These are phyloP conservation scores for Tulasnella calospora DNA, from an alignment of 768 basidiomycete species.

Conservation along the genomic window DNA sequence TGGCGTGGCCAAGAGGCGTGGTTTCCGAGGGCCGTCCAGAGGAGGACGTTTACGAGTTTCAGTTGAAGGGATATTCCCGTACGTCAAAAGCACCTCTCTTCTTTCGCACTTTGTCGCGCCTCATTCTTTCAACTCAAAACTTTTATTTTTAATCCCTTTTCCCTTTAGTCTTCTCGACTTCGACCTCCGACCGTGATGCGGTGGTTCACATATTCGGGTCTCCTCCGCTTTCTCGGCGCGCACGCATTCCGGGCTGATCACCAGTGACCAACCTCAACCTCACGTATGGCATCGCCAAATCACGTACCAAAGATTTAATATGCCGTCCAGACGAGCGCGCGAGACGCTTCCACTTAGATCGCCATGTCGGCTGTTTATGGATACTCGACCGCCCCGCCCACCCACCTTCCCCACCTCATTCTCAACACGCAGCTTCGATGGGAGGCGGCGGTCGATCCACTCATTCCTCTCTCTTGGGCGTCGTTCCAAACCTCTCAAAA, in stretches of 20 bases:
- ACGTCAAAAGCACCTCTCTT: neutral
- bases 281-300: conserved; percentile 21
- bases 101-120: too few species aligned
- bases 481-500: neutral
- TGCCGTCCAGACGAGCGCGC: too few species aligned
- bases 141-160: neutral
- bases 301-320: conserved; percentile 26
- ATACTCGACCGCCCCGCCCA: conserved; percentile 27
- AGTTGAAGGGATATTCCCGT: conserved; percentile 27
- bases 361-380: too few species aligned
- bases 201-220: conserved; percentile 21
- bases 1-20: conserved; percentile 27
- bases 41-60: conserved; percentile 26
- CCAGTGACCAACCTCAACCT: conserved; percentile 27
- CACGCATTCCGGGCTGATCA: conserved; percentile 21
- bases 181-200: conserved; percentile 28
- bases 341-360: too few species aligned
- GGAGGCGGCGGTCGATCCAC: neutral
- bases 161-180: conserved; percentile 24
- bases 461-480: neutral
- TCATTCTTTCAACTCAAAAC: neutral
- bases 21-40: conserved; percentile 20
- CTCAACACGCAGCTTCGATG: conserved; percentile 1
- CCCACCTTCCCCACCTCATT: too few species aligned
- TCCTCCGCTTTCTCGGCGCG: conserved; percentile 22